These are phyloP conservation scores for Smittium mucronatum DNA, from an alignment of 371 early-diverging fungal species.

Conservation along the genomic window DNA sequence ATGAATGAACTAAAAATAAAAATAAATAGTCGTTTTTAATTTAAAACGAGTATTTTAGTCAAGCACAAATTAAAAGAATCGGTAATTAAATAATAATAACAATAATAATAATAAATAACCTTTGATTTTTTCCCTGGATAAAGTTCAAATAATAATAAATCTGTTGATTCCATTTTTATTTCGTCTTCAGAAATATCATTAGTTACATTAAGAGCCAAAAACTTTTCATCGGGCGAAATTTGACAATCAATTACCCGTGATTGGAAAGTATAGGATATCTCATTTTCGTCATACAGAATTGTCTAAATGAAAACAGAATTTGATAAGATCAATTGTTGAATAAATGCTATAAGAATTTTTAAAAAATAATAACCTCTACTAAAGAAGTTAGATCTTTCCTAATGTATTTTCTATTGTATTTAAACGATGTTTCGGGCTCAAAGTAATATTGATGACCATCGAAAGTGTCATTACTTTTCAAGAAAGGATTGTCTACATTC, in stretches of 20 bases:
- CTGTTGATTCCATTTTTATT: slow-evolving; percentile 15
- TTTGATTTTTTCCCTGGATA: background rate
- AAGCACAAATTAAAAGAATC: background rate
- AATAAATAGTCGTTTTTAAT: background rate
- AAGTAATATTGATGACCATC: background rate
- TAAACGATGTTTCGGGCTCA: background rate
- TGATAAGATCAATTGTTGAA: background rate
- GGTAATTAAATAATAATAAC: background rate
- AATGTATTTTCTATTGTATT: background rate
- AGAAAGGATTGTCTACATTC: background rate
- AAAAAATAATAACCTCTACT: background rate
- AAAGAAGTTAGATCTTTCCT: background rate
- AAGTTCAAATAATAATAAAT: slow-evolving; percentile 18
- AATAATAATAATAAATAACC: background rate
- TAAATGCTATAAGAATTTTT: background rate
- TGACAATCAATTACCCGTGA: slow-evolving; percentile 17
- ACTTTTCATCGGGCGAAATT: slow-evolving; percentile 20
- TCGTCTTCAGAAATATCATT: slow-evolving; percentile 1
- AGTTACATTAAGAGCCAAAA: slow-evolving; percentile 18
- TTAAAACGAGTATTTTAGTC: background rate
- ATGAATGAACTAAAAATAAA: slow-evolving; percentile 29
- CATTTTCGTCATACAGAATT: slow-evolving; percentile 15
- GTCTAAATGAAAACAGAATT: background rate
- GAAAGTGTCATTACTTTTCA: background rate
- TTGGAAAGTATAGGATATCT: slow-evolving; percentile 14